Base-by-base conservation (phyloP, 1,139 yeast species). In the Kazachstania sp. region DNA sequence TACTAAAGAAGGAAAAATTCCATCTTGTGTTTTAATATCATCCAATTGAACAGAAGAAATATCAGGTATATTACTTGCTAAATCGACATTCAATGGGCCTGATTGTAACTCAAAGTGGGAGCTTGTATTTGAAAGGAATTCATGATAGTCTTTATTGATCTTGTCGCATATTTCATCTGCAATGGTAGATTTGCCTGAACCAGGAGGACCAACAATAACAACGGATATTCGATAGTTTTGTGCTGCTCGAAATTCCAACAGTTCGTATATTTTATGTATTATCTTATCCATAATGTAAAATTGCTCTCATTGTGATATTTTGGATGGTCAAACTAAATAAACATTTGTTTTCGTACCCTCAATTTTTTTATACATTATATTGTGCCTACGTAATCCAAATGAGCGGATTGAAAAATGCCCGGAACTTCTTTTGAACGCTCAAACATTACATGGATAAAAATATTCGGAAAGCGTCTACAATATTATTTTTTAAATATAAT, bases 121-220 rank as follows among this genome's bases (percentile, higher is more conserved):
- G 15, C 37, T 19, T 4, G 30, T 20, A 3, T 34, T n/a, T n/a
- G n/a, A 31, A 19, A 46, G 16, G 41, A 40, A 41, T 3, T 47
- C 38, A 8, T 52, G 37, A 37, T 43, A 63, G 37, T 52, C 46
- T 8, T 46, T 36, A 53, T 75, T 74, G 26, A 79, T 58, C n/a
- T 56, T 54, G n/a, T 63, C 60, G 35, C 72, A 71, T 2, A 79
- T 69, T 12, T 60, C 52, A 37, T 63, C 60, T 0, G 88, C 81
- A 39, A 81, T 62, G 0, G 95, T 84, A 2, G 88, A 75, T 60
- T 86, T 86, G 0, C 95, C 95, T 1, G 90, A 79, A 3, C 95
- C 95, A 1, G 95, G 95, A 0, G 81, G 73, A 0, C 95, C 95
- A 4, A 82, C 81, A 16, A 86, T 58, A 0, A 83, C 69, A 7